Conservation (phyloP, 306 rosid species). For the Prosopis cineraria region DNA sequence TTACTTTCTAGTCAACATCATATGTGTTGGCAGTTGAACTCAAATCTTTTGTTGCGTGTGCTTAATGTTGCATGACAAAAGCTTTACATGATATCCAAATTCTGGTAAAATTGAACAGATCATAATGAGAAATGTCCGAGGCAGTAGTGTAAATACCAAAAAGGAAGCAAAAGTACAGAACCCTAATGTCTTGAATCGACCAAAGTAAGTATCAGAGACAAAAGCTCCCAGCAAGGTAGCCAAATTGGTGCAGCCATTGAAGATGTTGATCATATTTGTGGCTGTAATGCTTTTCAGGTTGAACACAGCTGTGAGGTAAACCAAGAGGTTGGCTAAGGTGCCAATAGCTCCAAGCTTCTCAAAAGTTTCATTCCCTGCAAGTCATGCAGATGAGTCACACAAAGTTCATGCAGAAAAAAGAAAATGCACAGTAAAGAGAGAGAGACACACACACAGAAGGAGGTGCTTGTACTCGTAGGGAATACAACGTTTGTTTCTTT, state of each 20-base stretch:
- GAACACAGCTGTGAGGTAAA: conserved; percentile 56
- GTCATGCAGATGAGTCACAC: not conserved
- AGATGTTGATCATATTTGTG: conserved; percentile 46
- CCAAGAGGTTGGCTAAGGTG: conserved; percentile 53
- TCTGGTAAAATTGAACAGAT: not conserved
- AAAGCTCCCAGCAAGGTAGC: conserved; percentile 62
- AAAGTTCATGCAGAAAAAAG: not conserved
- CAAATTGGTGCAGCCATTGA: conserved; percentile 57
- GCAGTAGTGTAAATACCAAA: conserved; percentile 38
- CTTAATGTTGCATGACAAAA: not conserved
- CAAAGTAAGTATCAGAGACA: conserved; percentile 53
- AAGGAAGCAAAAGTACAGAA: conserved; percentile 48
- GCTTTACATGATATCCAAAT: not conserved
- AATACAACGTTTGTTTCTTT: not conserved
- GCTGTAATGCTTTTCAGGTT: conserved; percentile 57
- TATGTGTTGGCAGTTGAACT: not conserved
- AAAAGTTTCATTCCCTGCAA: conserved; percentile 63
- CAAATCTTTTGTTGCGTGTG: too few relatives aligned
- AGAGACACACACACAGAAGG: not conserved
- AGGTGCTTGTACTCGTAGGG: too few relatives aligned
- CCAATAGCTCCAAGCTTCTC: conserved; percentile 70
- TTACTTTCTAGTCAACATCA: not conserved
- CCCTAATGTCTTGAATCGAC: conserved; percentile 58
- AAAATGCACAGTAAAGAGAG: not conserved
- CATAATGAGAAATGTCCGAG: not conserved